A percentile compares a stretch with the other conserved stretches of the same genome.
Evolutionary conservation across 352 stramenopile species (phyloP).

Genomic region (Pythium rhizo-oryzae): DNA sequence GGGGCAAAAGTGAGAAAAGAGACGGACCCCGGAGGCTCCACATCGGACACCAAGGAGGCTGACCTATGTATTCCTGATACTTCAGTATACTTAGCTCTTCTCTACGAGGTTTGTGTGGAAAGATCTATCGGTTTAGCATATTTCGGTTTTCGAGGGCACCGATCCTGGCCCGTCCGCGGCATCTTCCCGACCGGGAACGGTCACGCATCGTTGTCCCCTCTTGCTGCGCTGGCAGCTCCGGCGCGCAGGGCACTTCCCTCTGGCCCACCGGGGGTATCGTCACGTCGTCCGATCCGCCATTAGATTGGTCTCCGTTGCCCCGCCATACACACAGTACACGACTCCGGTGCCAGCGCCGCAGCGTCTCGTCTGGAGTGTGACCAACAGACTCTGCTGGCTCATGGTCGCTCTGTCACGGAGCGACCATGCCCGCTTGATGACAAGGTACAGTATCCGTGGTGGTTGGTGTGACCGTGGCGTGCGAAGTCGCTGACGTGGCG

Average conservation of each 20-base stretch:
- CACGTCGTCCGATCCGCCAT: neutral
- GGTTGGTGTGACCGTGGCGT: neutral
- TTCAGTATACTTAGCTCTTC: too few relatives aligned
- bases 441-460: too few relatives aligned
- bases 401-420: too few relatives aligned
- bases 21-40: too few relatives aligned
- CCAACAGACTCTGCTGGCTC: too few relatives aligned
- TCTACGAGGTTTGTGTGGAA: neutral
- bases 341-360: too few relatives aligned
- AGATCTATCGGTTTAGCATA: neutral
- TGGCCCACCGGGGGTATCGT: neutral
- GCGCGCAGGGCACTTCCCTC: neutral
- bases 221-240: neutral
- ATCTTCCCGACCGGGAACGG: neutral
- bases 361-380: neutral
- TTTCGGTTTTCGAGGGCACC: conserved; percentile 6
- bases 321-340: too few relatives aligned
- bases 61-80: too few relatives aligned
- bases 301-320: too few relatives aligned
- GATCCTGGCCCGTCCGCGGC: neutral
- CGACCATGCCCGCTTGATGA: too few relatives aligned
- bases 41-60: conserved; percentile 18
- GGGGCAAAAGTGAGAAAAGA: neutral
- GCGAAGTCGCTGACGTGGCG: conserved; percentile 1
- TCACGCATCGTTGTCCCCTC: conserved; percentile 4